Conservation (phyloP, 192 early-diverging fungal genomes). For the Chytriomyces hyalinus region DNA sequence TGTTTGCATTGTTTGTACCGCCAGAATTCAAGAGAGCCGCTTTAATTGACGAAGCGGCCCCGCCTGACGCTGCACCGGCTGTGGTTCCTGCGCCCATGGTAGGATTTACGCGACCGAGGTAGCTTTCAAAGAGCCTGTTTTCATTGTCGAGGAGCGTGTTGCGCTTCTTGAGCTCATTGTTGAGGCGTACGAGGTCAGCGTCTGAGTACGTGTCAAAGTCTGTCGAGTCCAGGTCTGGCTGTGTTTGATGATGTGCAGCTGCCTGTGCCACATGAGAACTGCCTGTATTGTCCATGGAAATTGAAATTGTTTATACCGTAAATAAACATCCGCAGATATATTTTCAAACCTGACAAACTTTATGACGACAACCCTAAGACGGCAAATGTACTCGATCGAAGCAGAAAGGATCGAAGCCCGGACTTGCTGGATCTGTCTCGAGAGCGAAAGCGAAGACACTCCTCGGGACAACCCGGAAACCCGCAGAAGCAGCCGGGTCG, state of each 20-base stretch:
- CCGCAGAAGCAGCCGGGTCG: too few species aligned
- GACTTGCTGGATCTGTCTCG: constrained; percentile 51
- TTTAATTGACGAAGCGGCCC: not conserved
- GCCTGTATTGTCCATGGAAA: too few species aligned
- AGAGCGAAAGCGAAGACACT: constrained; percentile 35
- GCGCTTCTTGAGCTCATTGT: constrained; percentile 51
- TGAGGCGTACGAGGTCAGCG: constrained; percentile 47
- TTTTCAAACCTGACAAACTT: too few species aligned
- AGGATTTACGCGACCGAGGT: constrained; percentile 52
- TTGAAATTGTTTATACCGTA: too few species aligned
- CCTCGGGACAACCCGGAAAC: too few species aligned
- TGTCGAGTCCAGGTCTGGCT: constrained; percentile 40
- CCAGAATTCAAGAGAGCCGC: constrained; percentile 1
- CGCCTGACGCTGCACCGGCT: not conserved
- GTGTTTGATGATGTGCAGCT: not conserved
- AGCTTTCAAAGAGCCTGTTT: constrained; percentile 60
- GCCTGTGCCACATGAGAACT: not conserved
- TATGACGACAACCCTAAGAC: too few species aligned
- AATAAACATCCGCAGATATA: too few species aligned
- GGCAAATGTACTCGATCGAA: too few species aligned
- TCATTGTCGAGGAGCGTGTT: constrained; percentile 51
- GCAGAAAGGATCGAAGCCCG: not conserved
- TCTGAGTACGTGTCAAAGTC: constrained; percentile 61
- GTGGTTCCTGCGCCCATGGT: not conserved
- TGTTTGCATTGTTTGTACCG: not conserved